Base-by-base conservation (phyloP, 345 rosid species). In the Microcos paniculata region DNA sequence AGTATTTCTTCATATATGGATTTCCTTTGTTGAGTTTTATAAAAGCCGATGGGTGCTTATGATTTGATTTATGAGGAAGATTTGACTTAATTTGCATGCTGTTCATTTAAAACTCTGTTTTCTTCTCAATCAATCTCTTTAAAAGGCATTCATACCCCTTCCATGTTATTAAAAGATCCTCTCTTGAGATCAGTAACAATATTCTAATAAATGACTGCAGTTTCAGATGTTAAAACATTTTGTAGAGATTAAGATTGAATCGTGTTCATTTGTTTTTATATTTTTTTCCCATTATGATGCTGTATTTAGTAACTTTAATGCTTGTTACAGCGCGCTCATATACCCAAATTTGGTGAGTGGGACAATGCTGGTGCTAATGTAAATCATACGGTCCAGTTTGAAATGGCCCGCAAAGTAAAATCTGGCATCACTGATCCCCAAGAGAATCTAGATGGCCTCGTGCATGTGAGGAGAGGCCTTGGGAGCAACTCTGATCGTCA, bases 341-440 rank as follows among this genome's bases (percentile, higher is more conserved):
- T 87, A 23, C 91, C 88, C 0, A 87, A 84, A 80, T 87, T 87
- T 16, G 93, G 93, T 33, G 74, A 82, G 80, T 89, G 93, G 93
- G 89, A 87, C 18, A 53, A 48, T 4, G 83, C 83, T 63, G n/a
- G n/a, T n/a, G n/a, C n/a, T n/a, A 85, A 89, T 45, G 12, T 82
- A 16, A 87, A 86, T 0, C 84, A 87, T 80, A 89, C 89, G 2
- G n/a, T 86, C 33, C 87, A 24, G 71, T 89, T 89, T 6, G 92
- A 89, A 46, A 88, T 81, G 31, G 91, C 88, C 1, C 83, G 90
- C 18, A 87, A 38, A 78, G 93, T 82, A 53, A 86, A 71, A 62
- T 49, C 66, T 1, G 84, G 84, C 0, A 62, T 53, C 0, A 87
- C 86, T 73, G 93, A 89, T 77, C 91, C 91, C 0, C 79, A 82